Evolutionary conservation across 139 green algal genomes (phyloP), one percentile per base, ranked within the genome.

Genomic region (Chlamydomonas eustigma): DNA sequence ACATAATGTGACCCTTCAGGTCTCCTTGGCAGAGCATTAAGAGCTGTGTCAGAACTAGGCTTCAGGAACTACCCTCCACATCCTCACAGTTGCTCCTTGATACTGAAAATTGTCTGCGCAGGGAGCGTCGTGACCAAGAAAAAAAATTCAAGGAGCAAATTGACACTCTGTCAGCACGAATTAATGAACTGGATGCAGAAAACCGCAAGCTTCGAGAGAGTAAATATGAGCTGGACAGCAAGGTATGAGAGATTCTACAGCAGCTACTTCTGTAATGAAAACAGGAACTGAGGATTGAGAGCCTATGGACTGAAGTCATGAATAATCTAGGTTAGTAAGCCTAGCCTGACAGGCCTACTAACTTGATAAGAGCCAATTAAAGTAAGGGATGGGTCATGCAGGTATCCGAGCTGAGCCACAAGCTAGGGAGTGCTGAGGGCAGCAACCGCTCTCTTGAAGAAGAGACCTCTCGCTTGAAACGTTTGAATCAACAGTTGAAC

Each of bases 211-310:
- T 97, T 73, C 51, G 84, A 51, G 85, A 93, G n/a, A 67, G 80
- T 36, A 95, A 96, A 75, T 96, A 89, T 73, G 81, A 84, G 35
- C 83, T 97, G 28, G 92, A 97, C 28, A 84, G 73, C 8, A 88
- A 89, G 84, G 87, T 91, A 37, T 25, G 81, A 12, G 3, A n/a
- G n/a, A n/a, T n/a, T n/a, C n/a, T n/a, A n/a, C n/a, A n/a, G n/a
- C n/a, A n/a, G n/a, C n/a, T n/a, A n/a, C n/a, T n/a, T n/a, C n/a
- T n/a, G n/a, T n/a, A n/a, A n/a, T n/a, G n/a, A n/a, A n/a, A n/a
- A n/a, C n/a, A n/a, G n/a, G n/a, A n/a, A n/a, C n/a, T n/a, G n/a
- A n/a, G n/a, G n/a, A n/a, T n/a, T n/a, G n/a, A n/a, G n/a, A n/a
- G n/a, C n/a, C n/a, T n/a, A n/a, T n/a, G n/a, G n/a, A n/a, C n/a